Conservation (phyloP, 768 basidiomycete species). For the Phylloporus sp. region DNA sequence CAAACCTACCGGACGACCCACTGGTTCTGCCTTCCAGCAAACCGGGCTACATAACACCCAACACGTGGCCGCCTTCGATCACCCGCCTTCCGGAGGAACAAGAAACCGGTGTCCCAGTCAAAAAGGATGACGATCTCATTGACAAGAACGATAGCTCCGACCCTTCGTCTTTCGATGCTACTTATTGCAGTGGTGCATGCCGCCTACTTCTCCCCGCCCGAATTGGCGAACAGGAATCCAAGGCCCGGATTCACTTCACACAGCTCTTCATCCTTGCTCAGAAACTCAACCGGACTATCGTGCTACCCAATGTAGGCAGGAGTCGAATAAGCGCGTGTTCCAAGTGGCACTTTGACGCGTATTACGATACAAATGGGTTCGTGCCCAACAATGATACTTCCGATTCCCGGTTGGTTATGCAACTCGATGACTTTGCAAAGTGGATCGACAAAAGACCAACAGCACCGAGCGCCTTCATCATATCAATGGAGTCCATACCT, state of each 20-base stretch:
- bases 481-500: slow-evolving; percentile 31
- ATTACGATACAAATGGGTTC: slow-evolving; percentile 41
- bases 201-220: slow-evolving; percentile 48
- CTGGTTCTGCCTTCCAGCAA: background rate
- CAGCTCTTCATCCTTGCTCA: slow-evolving; percentile 49
- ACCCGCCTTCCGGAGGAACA: slow-evolving; percentile 33
- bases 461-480: slow-evolving; percentile 33
- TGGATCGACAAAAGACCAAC: slow-evolving; percentile 33
- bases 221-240: slow-evolving; percentile 57
- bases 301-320: slow-evolving; percentile 58
- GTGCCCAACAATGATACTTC: background rate
- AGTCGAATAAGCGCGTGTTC: slow-evolving; percentile 52
- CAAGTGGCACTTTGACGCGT: slow-evolving; percentile 44
- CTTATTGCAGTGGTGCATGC: slow-evolving; percentile 31
- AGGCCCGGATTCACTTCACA: slow-evolving; percentile 51
- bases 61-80: slow-evolving; percentile 33
- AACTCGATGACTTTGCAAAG: slow-evolving; percentile 36
- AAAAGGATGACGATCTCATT: background rate
- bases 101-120: background rate
- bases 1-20: background rate
- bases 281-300: slow-evolving; percentile 50
- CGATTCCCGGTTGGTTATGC: slow-evolving; percentile 23
- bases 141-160: background rate
- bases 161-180: slow-evolving; percentile 13
- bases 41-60: background rate